Conservation (phyloP, 2,329 filamentous ascomycete genomes). For the Diplodia intermedia region DNA sequence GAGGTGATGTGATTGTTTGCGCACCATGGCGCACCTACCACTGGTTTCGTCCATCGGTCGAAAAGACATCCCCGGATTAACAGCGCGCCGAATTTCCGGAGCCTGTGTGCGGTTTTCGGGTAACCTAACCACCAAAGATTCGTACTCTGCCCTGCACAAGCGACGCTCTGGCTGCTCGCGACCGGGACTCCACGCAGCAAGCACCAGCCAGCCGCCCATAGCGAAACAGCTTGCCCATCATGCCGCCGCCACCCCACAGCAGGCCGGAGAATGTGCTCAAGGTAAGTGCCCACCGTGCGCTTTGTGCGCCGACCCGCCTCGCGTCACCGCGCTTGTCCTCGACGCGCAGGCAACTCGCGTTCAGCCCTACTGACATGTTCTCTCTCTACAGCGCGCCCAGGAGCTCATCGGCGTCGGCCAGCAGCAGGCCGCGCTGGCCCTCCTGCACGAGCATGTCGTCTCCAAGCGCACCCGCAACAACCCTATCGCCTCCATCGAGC, state of each 20-base stretch:
- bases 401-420: constrained; percentile 99
- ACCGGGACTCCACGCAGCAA: constrained; percentile 28
- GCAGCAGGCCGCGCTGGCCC: constrained; percentile 85
- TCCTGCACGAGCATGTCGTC: constrained; percentile 98
- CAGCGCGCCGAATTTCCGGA: not conserved
- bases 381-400: constrained; percentile 72
- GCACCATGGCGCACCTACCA: constrained; percentile 3
- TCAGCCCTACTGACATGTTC: constrained; percentile 27
- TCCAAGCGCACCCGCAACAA: constrained; percentile 98
- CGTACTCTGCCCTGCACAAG: constrained; percentile 21
- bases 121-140: constrained; percentile 11
- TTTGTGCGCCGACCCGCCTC: constrained; percentile 32
- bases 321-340: constrained; percentile 36
- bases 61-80: not conserved
- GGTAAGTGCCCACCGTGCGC: constrained; percentile 40
- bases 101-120: not conserved
- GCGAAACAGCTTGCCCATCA: constrained; percentile 54
- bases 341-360: constrained; percentile 20
- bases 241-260: constrained; percentile 96
- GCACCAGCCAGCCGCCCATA: constrained; percentile 33
- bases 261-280: constrained; percentile 99
- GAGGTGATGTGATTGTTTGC: not conserved
- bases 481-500: constrained; percentile 93
- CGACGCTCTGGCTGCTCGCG: constrained; percentile 33
- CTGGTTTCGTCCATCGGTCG: not conserved